These are phyloP conservation scores for Pinus taeda DNA, from an alignment of 75 land plant genomes.

Conservation along the genomic window DNA sequence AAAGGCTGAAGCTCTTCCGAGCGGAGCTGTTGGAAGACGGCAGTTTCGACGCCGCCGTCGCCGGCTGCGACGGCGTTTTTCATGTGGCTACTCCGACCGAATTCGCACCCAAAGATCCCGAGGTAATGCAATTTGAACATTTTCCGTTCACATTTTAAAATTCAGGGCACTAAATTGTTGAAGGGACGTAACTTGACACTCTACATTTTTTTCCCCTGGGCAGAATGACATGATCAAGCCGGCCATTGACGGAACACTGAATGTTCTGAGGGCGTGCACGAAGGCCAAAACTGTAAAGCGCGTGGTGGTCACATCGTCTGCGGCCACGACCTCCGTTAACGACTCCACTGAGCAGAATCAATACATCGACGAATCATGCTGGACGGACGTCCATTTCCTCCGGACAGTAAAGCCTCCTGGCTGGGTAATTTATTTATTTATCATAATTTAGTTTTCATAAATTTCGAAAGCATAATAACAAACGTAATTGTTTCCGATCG, in stretches of 20 bases:
- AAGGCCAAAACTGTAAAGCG: constrained; percentile 38
- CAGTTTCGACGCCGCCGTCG: constrained; percentile 54
- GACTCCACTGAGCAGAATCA: neutral
- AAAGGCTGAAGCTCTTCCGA: constrained; percentile 36
- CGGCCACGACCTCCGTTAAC: constrained; percentile 21
- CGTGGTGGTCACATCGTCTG: constrained; percentile 36
- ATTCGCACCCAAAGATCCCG: constrained; percentile 13
- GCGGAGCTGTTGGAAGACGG: constrained; percentile 55
- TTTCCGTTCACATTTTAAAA: too few relatives aligned
- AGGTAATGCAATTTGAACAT: neutral
- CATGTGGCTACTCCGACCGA: constrained; percentile 64
- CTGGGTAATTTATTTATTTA: constrained; percentile 30
- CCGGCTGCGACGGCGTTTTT: constrained; percentile 53
- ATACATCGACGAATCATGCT: constrained; percentile 50
- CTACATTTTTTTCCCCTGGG: too few relatives aligned
- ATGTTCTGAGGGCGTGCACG: constrained; percentile 50
- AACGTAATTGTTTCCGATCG: too few relatives aligned
- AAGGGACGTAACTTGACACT: too few relatives aligned
- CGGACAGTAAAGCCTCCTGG: constrained; percentile 49
- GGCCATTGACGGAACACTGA: constrained; percentile 57
- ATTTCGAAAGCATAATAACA: too few relatives aligned
- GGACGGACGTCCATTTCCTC: constrained; percentile 59
- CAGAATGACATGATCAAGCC: constrained; percentile 77
- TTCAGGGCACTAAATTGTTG: too few relatives aligned
- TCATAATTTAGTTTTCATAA: too few relatives aligned